Evolutionary conservation across 148 eudicot species (phyloP), one percentile per base, ranked within the genome.

Genomic region (Pharnaceum exiguum): DNA sequence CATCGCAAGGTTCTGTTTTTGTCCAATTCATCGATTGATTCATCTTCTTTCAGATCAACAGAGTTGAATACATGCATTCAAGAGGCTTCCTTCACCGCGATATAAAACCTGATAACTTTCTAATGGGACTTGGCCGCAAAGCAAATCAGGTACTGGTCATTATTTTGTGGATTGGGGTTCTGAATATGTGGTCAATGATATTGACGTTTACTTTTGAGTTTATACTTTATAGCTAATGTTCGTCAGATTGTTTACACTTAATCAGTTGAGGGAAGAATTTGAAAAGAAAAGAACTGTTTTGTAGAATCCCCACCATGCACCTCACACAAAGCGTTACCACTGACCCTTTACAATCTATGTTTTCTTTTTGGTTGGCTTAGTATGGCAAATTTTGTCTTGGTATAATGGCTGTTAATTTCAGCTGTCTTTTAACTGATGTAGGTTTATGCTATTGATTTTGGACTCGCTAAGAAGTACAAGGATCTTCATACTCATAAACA

Each of bases 71-170:
- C 68, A 81, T 85, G 87, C 96, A 88, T 56, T 71, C 84, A 3
- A 82, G 84, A 79, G 89, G 96, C 39, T 85, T 88, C 69, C 96
- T 88, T 76, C 96, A 88, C 71, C 96, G 96, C 71, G 96, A 88
- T 58, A 88, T 88, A 46, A 88, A 88, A 60, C 96, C 96, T 35
- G 96, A 88, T 69, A 88, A 88, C 62, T 88, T 88, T 55, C 60
- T 88, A 38, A 88, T 88, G 96, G 96, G 96, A 31, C 78, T 88
- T 36, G 96, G 96, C 30, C 86, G 91, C 51, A 88, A 80, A 78
- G 91, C 96, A 8, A 84, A 81, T 71, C 90, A 87, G 87, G 95
- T 87, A 77, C 7, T 31, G 46, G 56, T 57, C 16, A 2, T 40
- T 39, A 57, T 57, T 17, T 57, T 25, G 23, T 16, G n/a, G n/a